phyloP scores from a whole-genome alignment of 345 rosid genomes.

The Populus tremula region DNA sequence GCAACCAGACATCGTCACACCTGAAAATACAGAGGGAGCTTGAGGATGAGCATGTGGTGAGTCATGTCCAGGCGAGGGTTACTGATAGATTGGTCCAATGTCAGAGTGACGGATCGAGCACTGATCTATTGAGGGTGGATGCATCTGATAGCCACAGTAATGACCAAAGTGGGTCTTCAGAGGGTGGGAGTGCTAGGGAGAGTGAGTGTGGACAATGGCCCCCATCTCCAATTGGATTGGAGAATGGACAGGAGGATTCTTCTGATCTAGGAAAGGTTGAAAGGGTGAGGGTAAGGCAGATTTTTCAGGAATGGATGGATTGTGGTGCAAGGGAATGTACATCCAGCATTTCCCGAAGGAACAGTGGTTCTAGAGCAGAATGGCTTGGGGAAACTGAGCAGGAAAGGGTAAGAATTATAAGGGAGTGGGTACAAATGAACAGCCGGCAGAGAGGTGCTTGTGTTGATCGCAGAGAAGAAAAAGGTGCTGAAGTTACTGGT shows the following conservation, averaged over 20 bases:
- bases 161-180: conserved; percentile 40
- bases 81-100: conserved; percentile 43
- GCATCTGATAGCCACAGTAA: conserved; percentile 37
- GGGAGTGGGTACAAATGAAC: conserved; percentile 85
- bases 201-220: conserved; percentile 56
- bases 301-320: conserved; percentile 82
- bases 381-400: conserved; percentile 94
- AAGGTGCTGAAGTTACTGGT: conserved; percentile 49
- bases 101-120: conserved; percentile 38
- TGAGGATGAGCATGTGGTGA: conserved; percentile 81
- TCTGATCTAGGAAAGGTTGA: conserved; percentile 71
- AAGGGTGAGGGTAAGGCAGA: conserved; percentile 85
- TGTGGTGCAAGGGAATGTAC: conserved; percentile 51
- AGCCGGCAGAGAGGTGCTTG: conserved; percentile 59
- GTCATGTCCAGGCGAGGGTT: conserved; percentile 51
- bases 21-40: conserved; percentile 87
- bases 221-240: conserved; percentile 46
- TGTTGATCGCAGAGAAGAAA: conserved; percentile 55
- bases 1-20: conserved; percentile 71
- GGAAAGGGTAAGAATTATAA: conserved; percentile 81
- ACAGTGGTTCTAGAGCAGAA: conserved; percentile 51
- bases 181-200: conserved; percentile 44
- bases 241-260: conserved; percentile 51
- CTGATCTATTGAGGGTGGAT: conserved; percentile 38
- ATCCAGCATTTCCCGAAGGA: conserved; percentile 43